Evolutionary conservation across 2,329 filamentous ascomycete species (phyloP), one percentile per base, ranked within the genome.

Genomic region (Rachicladosporium sp.): DNA sequence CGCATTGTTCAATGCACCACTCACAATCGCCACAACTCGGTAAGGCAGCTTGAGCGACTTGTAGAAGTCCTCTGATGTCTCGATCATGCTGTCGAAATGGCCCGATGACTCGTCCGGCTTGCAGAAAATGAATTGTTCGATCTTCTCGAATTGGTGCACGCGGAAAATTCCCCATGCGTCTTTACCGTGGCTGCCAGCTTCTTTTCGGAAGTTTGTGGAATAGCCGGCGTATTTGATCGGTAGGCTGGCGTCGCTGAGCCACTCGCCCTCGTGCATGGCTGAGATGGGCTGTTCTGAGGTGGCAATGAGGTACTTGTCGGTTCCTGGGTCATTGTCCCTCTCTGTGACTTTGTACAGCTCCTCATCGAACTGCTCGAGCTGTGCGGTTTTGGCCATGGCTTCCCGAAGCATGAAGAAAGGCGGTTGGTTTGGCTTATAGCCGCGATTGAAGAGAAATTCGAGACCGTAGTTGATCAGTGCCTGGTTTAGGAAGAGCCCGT

Each of bases 81-180:
- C 67, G 54, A 95, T 89, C 91, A 98, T 98, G 47, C 82, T 73
- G 41, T 98, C 87, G 53, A 96, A 95, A 43, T 81, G 79, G 58
- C 93, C 76, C 87, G 87, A 96, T 35, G 84, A 93, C 55, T 89
- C 80, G 56, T 94, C 86, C 0, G 86, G 87, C 53, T 93, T 83
- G 47, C 82, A 82, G 51, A 83, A 70, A 44, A 85, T 67, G 57
- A 86, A 89, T 66, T 87, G 83, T 57, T 88, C 82, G 38, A 85
- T 75, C 74, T 93, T 95, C 63, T 96, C 89, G 56, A 96, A 98
- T 62, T 98, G 89, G 62, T 98, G 91, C 21, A 96, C 88, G 48
- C 91, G 81, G 74, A 95, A 98, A 46, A 96, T 86, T 41, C 91
- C 91, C 91, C 91, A 98, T 1, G 89, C 89, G 60, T 98, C 87